Percentiles rank a stretch among this genome's conserved stretches.
Conservation (phyloP, 2,329 filamentous ascomycete species). For the Chrysosporium queenslandicum region DNA sequence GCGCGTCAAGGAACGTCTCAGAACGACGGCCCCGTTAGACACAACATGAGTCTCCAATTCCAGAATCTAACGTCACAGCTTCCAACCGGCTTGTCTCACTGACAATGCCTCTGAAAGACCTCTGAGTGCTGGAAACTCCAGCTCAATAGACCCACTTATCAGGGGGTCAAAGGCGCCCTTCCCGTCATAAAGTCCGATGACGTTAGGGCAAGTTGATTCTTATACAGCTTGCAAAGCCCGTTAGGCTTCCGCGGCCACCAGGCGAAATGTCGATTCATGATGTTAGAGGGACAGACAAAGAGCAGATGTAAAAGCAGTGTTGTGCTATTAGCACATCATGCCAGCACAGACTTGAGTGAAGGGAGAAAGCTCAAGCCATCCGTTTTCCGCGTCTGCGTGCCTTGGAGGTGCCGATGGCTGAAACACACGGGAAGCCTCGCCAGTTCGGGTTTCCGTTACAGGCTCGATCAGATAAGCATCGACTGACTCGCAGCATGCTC, state of each 20-base stretch:
- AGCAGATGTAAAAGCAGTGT: no score
- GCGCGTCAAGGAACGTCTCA: no score
- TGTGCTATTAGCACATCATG: no score
- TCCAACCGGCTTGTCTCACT: not conserved
- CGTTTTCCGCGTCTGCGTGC: no score
- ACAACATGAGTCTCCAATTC: not conserved
- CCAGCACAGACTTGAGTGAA: no score
- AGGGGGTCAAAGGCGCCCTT: not conserved
- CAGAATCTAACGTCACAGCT: not conserved
- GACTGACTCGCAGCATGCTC: not conserved
- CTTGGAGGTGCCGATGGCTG: no score
- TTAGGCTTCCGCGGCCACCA: not conserved
- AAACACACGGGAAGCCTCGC: no score
- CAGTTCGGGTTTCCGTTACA: no score
- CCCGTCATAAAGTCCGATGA: not conserved
- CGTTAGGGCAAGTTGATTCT: not conserved
- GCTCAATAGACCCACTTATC: not conserved
- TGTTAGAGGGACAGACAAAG: no score
- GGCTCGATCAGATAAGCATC: not conserved
- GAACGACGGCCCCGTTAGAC: not conserved
- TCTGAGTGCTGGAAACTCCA: not conserved
- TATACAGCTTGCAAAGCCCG: not conserved
- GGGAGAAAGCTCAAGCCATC: no score
- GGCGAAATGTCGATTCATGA: not conserved
- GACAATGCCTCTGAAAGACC: not conserved